Evolutionary conservation across 345 rosid genomes (phyloP), one percentile per base, ranked within the genome.

Genomic region (Camelina laxa): DNA sequence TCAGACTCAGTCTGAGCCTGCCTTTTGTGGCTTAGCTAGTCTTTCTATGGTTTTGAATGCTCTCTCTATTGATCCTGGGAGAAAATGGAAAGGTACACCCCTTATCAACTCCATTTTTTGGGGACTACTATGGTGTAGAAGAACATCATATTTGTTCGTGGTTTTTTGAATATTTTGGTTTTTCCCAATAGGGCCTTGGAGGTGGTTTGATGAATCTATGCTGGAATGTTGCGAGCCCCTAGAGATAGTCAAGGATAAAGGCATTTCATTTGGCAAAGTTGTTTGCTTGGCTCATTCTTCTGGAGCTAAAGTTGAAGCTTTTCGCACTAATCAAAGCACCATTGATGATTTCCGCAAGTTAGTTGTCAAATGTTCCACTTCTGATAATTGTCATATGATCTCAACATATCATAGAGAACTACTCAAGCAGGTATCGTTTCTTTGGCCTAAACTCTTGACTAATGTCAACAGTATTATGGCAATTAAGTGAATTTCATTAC

Each of bases 201-300:
- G 98, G 83, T 94, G 98, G 98, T 94, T 94, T 75, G 98, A 94
- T 77, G 98, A 89, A 76, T 87, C 96, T 36, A 91, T 94, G 98
- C 79, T 94, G 22, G 96, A 89, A 47, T 94, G 98, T 72, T 94
- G 98, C 42, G 96, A 94, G 82, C 95, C 97, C 22, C 77, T 94
- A 64, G 96, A 94, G 65, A 82, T 80, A 73, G 93, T 94, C 31
- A 88, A 89, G 79, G 87, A 85, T 20, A 82, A 87, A 54, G 98
- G 98, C 31, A 89, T 94, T 76, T 84, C 97, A 20, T 88, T 94
- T 81, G 98, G 96, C 15, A 94, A 87, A 80, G 82, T 94, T 72
- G 93, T 89, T 5, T 94, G 97, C 80, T 83, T 94, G 77, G 98
- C 89, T 75, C 90, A 86, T 69, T 88, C 91, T 75, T 95, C 96